These are phyloP conservation scores for Ascochyta rabiei DNA, from an alignment of 2,329 filamentous ascomycete genomes.

Conservation along the genomic window DNA sequence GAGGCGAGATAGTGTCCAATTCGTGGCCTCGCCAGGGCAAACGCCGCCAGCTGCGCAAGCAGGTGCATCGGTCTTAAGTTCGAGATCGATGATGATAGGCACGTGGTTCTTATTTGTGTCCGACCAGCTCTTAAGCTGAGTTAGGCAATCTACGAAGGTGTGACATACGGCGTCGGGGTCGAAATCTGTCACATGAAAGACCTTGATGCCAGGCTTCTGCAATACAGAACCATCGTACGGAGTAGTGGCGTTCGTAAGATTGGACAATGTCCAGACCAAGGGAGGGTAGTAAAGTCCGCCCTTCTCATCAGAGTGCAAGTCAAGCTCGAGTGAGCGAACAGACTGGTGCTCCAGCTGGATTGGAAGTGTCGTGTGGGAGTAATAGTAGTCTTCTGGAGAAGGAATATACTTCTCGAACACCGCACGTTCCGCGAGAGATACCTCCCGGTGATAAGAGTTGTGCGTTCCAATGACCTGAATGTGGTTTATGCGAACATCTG, in stretches of 20 bases:
- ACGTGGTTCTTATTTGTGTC: conserved; percentile 52
- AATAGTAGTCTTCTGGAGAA: conserved; percentile 53
- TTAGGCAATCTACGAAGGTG: conserved; percentile 55
- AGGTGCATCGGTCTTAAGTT: conserved; percentile 54
- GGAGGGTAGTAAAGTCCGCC: conserved; percentile 57
- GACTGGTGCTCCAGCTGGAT: conserved; percentile 55
- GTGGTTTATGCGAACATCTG: conserved; percentile 56
- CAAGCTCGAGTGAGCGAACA: conserved; percentile 57
- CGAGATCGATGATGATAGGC: conserved; percentile 58
- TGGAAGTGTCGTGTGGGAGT: conserved; percentile 54
- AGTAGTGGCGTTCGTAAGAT: conserved; percentile 48
- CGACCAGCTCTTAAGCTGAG: conserved; percentile 54
- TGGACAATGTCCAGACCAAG: conserved; percentile 50
- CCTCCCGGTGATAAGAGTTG: conserved; percentile 59
- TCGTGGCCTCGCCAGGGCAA: conserved; percentile 49
- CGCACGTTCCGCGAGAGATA: conserved; percentile 50
- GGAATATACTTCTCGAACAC: conserved; percentile 50
- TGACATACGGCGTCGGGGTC: conserved; percentile 56
- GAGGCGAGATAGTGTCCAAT: conserved; percentile 54
- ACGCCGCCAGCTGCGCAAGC: conserved; percentile 43
- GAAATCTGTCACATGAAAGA: conserved; percentile 59
- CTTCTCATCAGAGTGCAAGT: conserved; percentile 56
- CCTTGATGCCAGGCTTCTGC: conserved; percentile 54
- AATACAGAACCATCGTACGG: conserved; percentile 50
- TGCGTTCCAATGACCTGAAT: conserved; percentile 60